Conservation (phyloP, 106 monocot genomes). For the Dendrobium officinale region DNA sequence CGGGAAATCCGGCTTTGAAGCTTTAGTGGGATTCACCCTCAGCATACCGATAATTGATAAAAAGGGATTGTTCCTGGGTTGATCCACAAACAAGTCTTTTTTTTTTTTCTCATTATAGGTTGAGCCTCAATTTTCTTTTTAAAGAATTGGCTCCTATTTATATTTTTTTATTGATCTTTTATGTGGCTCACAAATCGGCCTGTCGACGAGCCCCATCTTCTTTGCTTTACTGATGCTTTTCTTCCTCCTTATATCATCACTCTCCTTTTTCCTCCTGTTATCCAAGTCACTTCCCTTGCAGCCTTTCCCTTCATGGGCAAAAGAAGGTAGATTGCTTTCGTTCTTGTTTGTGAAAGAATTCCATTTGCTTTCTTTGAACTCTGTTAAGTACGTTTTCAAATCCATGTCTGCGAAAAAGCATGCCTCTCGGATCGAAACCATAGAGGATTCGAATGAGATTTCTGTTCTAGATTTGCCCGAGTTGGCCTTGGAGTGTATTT, state of each 20-base stretch:
- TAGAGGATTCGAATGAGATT: slow-evolving; percentile 13
- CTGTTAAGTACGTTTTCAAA: background rate
- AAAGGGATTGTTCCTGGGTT: background rate
- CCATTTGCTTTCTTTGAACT: background rate
- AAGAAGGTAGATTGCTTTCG: background rate
- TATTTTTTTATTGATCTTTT: slow-evolving; percentile 4
- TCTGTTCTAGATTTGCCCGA: slow-evolving; percentile 72
- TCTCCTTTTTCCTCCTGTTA: slow-evolving; percentile 42
- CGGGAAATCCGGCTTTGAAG: background rate
- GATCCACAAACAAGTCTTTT: background rate
- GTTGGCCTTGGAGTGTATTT: slow-evolving; percentile 57
- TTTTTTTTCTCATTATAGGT: background rate
- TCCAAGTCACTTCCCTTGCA: slow-evolving; percentile 15
- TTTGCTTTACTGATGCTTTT: slow-evolving; percentile 31
- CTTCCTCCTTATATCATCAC: slow-evolving; percentile 50
- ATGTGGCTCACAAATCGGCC: background rate
- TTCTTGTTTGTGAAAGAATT: background rate
- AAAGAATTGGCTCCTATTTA: background rate
- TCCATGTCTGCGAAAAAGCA: slow-evolving; percentile 23
- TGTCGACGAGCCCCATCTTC: background rate
- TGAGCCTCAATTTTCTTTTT: background rate
- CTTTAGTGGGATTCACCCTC: slow-evolving; percentile 3
- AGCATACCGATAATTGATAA: background rate
- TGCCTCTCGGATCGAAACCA: slow-evolving; percentile 9
- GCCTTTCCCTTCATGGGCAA: background rate